Base-by-base conservation (phyloP, 805 yeast genomes). In the Huiozyma sinensis region DNA sequence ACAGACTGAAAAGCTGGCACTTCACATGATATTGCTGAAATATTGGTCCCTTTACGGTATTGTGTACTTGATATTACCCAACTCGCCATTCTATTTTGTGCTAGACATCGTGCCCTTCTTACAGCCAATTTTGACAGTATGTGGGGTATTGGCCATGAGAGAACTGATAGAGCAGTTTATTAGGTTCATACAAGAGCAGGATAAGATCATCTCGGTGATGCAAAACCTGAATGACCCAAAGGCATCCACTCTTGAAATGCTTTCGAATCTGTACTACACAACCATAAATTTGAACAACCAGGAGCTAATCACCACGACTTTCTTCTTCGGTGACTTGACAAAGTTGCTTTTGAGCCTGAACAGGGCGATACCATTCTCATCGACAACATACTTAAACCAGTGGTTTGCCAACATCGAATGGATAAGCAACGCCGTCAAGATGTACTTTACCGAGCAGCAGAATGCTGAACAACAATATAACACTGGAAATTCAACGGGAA, bases 31-130 rank as follows among this genome's bases (percentile, higher is more conserved):
- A 13, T 40, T 54, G 36, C 35, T 55, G 38, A 54, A 55, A 44
- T 55, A 54, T 30, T 55, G 60, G 60, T 36, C 47, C n/a, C 36
- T 53, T 6, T 51, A 47, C 38, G 52, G 41, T 13, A 38, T 54
- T 12, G 33, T 47, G 9, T 50, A 50, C 40, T 44, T 50, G 7
- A 38, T 53, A 7, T 36, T 53, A 6, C 54, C 56, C 7, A 30
- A 48, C 2, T 42, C 48, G 9, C 42, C 54, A 7, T 44, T 50
- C 12, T 41, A 42, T 33, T 35, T 45, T 2, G 9, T 53, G 10
- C 17, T 47, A 28, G 32, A 46, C 32, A 32, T 44, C 30, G 4
- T 53, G 28, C 57, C 58, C 13, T 46, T 55, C 35, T 40, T 44
- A 7, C 47, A 46, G 2, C 12, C 51, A 12, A 27, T 46, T 8